Evolutionary conservation across 2,329 filamentous ascomycete species (phyloP), one percentile per base, ranked within the genome.

Genomic region (Nemania bipapillata): DNA sequence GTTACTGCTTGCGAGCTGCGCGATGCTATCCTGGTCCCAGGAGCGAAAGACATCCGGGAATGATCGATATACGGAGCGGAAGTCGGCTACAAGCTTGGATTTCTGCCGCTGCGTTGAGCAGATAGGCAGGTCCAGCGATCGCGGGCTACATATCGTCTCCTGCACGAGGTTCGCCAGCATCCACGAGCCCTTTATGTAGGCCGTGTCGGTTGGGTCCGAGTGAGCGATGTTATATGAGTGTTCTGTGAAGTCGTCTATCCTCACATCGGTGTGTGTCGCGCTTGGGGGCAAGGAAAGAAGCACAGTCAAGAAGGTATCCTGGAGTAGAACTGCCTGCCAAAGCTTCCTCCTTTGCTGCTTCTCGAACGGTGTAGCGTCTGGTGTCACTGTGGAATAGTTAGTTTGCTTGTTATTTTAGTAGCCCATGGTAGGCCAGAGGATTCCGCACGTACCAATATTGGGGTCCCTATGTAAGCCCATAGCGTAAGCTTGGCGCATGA

Each of bases 381-480:
- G 91, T 0, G 87, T 87, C 24, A 90, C 86, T 87, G 58, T 72
- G 42, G 72, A 61, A 49, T 55, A 49, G 57, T 63, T 49, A 63
- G 59, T 55, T 42, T 22, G 4, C 26, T 54, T 20, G 26, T 4
- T 24, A 30, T 1, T 35, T 28, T 2, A 17, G 17, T 35, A 15
- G 20, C n/a, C 17, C 22, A 28, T 22, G 35, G 7, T 26, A 3
- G 37, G 2, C 17, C 50, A n/a, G 26, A 11, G 5, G 35, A n/a
- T 22, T 22, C 24, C 28, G 15, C 7, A 50, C 80, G 62, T 79
- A 86, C 85, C 90, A 67, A 92, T 89, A 66, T 93, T 92, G 0
- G 92, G 92, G 75, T 94, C 91, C 17, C 92, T 88, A 77, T 95
- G 91, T 12, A 95, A 79, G 0, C 92, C 91, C 89, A 95, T 92